Conservation (phyloP, 2,329 filamentous ascomycete genomes). For the Lachnellula suecica region DNA sequence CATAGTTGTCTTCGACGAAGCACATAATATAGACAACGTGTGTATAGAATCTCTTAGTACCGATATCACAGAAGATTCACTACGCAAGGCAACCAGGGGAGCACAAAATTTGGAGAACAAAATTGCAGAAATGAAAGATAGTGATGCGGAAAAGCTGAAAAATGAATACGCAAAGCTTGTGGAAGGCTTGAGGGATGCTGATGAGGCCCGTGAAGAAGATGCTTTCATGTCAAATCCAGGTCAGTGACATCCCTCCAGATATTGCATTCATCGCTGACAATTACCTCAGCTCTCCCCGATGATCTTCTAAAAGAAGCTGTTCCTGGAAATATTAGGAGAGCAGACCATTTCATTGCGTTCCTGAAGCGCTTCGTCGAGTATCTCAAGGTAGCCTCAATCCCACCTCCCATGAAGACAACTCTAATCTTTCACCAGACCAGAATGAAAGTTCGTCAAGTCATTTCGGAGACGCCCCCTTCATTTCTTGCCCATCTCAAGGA, state of each 20-base stretch:
- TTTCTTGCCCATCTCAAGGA: conserved; percentile 93
- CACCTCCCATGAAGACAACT: neutral
- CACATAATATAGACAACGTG: conserved; percentile 99
- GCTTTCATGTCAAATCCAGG: conserved; percentile 93
- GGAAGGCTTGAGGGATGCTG: conserved; percentile 82
- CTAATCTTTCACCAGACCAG: conserved; percentile 60
- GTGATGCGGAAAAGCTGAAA: conserved; percentile 90
- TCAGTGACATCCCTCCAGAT: conserved; percentile 19
- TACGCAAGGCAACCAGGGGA: conserved; percentile 86
- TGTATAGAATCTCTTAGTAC: conserved; percentile 98
- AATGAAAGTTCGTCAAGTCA: conserved; percentile 97
- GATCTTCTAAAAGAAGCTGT: conserved; percentile 95
- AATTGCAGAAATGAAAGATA: conserved; percentile 93
- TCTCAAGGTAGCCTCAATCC: conserved; percentile 58
- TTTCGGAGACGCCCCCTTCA: conserved; percentile 93
- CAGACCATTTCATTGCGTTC: conserved; percentile 94
- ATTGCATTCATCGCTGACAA: neutral
- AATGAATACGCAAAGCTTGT: conserved; percentile 95
- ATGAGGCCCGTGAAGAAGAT: conserved; percentile 88
- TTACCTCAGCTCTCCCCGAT: conserved; percentile 70
- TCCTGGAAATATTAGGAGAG: conserved; percentile 91
- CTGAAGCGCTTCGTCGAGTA: conserved; percentile 97
- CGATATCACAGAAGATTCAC: conserved; percentile 91
- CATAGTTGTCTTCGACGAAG: conserved; percentile 98
- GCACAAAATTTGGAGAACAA: conserved; percentile 88